phyloP scores from a whole-genome alignment of 306 rosid species.

The Ochetophila trinervis region DNA sequence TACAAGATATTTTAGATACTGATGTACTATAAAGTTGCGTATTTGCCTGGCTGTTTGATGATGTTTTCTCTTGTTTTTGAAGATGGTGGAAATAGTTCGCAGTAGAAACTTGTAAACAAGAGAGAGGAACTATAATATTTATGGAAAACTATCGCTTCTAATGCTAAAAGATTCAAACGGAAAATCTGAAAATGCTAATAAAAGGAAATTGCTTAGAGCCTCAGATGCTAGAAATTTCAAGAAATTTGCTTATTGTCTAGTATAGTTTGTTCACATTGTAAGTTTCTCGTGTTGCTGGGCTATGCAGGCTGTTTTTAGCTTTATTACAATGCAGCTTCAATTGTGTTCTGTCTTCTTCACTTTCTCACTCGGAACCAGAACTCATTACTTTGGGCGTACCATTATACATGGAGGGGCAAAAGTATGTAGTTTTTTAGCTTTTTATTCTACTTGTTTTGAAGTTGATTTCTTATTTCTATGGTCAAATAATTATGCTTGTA shows the following conservation, averaged over 20 bases:
- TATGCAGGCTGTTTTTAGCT: slow-evolving; percentile 90
- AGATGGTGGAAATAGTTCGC: neutral
- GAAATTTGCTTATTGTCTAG: too few relatives aligned
- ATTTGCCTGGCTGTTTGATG: neutral
- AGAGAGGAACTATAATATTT: too few relatives aligned
- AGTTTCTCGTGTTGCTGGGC: slow-evolving; percentile 2
- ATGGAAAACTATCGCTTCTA: too few relatives aligned
- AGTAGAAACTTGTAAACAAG: neutral
- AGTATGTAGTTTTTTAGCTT: slow-evolving; percentile 34
- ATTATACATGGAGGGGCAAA: slow-evolving; percentile 98
- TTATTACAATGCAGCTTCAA: slow-evolving; percentile 96
- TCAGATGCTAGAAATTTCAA: too few relatives aligned
- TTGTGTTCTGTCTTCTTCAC: slow-evolving; percentile 98
- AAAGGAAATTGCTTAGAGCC: too few relatives aligned
- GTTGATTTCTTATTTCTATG: neutral
- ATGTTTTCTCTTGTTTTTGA: slow-evolving; percentile 15
- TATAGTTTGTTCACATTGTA: neutral
- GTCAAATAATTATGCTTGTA: slow-evolving; percentile 12
- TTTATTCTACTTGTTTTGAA: slow-evolving; percentile 2
- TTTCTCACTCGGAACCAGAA: slow-evolving; percentile 89
- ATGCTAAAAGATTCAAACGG: too few relatives aligned
- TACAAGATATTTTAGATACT: neutral
- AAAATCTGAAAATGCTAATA: too few relatives aligned
- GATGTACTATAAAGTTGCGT: neutral
- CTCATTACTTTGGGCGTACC: slow-evolving; percentile 98